Percentiles rank a stretch among this genome's conserved stretches.
Evolutionary conservation across 129 eudicot species (phyloP).

Genomic region (Helianthus annuus): HanXRQr2.0-SUNRISE NC_035446.2:126458491-126458990

Average conservation of each 20-base stretch:
- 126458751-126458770: constrained; percentile 68
- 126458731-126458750: background rate
- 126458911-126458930: constrained; percentile 74
- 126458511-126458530: too few species aligned
- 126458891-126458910: constrained; percentile 78
- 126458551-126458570: background rate
- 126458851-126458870: constrained; percentile 79
- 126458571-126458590: background rate
- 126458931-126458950: constrained; percentile 82
- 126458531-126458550: too few species aligned
- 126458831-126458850: constrained; percentile 83
- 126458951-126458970: constrained; percentile 99
- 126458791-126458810: constrained; percentile 70
- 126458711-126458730: constrained; percentile 17
- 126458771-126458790: constrained; percentile 66
- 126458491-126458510: too few species aligned
- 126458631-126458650: background rate
- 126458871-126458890: constrained; percentile 61
- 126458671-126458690: background rate
- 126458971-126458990: constrained; percentile 92
- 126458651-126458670: constrained; percentile 1
- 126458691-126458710: background rate
- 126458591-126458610: background rate
- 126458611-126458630: too few species aligned
- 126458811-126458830: constrained; percentile 57